A percentile compares a stretch with the other conserved stretches of the same genome.
phyloP scores from a whole-genome alignment of 129 eudicot genomes.

The Saposhnikovia divaricata region DNA sequence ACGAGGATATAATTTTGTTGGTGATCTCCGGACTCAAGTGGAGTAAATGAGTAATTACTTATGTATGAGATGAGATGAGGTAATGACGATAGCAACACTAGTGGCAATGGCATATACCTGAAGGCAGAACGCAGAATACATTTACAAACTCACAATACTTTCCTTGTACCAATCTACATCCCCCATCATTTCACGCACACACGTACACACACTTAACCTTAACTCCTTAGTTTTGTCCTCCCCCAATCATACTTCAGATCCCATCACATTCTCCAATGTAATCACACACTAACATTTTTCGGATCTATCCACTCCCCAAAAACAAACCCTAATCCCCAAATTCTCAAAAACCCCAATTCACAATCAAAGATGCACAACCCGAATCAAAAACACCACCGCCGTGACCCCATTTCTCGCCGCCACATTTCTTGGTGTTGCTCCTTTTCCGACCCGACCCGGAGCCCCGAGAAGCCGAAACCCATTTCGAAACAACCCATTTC shows the following conservation, averaged over 20 bases:
- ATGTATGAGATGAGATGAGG: too few species aligned
- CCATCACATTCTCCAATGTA: not conserved
- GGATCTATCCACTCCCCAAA: not conserved
- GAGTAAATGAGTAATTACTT: too few species aligned
- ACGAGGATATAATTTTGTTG: too few species aligned
- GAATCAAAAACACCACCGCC: conserved; percentile 7
- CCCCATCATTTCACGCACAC: not conserved
- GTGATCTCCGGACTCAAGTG: too few species aligned
- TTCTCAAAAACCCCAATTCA: not conserved
- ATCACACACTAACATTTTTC: not conserved
- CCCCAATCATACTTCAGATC: not conserved
- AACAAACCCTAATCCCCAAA: not conserved
- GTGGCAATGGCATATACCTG: not conserved
- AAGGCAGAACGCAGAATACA: too few species aligned
- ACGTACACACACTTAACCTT: not conserved
- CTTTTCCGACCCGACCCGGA: conserved; percentile 37
- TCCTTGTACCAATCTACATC: not conserved
- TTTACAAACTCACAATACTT: too few species aligned
- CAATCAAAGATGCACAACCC: conserved; percentile 12
- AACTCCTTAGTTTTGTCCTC: not conserved
- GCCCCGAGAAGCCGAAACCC: conserved; percentile 34
- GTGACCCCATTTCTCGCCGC: conserved; percentile 23
- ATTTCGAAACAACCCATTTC: conserved; percentile 15
- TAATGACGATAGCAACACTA: too few species aligned
- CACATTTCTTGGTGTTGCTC: conserved; percentile 57